Percentiles rank a stretch among this genome's conserved stretches.
These are phyloP conservation scores for Kluyveromyces lactis DNA, from an alignment of 805 yeast genomes.

Conservation along the genomic window DNA sequence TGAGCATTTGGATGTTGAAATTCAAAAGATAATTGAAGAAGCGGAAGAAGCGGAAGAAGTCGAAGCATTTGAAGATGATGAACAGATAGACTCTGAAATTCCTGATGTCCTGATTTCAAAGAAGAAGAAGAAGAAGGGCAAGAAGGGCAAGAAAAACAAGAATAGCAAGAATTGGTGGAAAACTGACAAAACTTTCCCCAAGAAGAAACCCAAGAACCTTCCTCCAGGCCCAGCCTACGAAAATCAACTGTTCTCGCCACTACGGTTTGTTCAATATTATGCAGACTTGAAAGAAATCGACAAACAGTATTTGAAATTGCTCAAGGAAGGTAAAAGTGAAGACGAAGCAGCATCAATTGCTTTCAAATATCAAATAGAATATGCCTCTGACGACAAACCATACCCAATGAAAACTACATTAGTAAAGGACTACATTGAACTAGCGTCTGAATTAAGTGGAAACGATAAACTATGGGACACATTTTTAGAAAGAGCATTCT, in stretches of 20 bases:
- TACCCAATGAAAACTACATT: constrained; percentile 46
- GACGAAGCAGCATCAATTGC: constrained; percentile 39
- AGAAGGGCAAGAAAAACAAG: constrained; percentile 14
- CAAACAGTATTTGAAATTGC: constrained; percentile 34
- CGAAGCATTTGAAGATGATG: background rate
- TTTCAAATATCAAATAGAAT: constrained; percentile 58
- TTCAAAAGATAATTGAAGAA: constrained; percentile 8
- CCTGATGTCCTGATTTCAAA: too few species aligned
- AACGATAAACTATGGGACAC: constrained; percentile 48
- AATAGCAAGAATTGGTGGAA: constrained; percentile 21
- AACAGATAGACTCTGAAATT: too few species aligned
- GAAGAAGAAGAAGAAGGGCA: constrained; percentile 13
- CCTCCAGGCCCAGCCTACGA: constrained; percentile 71
- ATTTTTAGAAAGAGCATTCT: constrained; percentile 53
- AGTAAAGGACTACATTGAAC: constrained; percentile 53
- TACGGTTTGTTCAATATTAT: constrained; percentile 63
- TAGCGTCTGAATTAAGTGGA: constrained; percentile 46
- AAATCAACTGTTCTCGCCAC: constrained; percentile 66
- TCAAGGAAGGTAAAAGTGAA: constrained; percentile 49
- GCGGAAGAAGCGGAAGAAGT: constrained; percentile 11
- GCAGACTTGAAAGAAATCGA: constrained; percentile 52
- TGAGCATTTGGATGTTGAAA: constrained; percentile 35
- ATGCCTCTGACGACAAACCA: constrained; percentile 55
- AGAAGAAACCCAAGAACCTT: constrained; percentile 44
- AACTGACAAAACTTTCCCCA: constrained; percentile 53